Conservation (phyloP, 2,329 filamentous ascomycete genomes). For the Alternaria triticina region DNA sequence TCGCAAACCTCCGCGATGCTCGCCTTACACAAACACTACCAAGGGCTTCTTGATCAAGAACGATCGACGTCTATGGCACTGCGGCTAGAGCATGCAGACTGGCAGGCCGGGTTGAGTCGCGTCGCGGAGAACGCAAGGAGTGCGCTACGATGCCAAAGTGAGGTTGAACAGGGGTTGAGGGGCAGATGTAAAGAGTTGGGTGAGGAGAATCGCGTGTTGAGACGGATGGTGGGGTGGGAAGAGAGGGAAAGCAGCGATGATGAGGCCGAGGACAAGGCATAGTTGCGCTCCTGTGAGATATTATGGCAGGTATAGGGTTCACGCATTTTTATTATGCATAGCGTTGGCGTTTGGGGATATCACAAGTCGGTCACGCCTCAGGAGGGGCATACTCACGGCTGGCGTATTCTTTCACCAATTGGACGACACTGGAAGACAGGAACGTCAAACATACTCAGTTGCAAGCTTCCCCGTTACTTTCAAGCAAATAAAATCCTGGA, state of each 20-base stretch:
- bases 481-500: background rate
- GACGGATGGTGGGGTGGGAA: slow-evolving; percentile 55
- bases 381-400: background rate
- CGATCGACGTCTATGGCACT: slow-evolving; percentile 54
- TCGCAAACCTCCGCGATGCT: slow-evolving; percentile 53
- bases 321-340: background rate
- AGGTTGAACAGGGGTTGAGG: slow-evolving; percentile 46
- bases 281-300: background rate
- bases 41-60: slow-evolving; percentile 51
- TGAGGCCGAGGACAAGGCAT: slow-evolving; percentile 34
- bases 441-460: background rate
- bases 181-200: slow-evolving; percentile 51
- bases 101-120: slow-evolving; percentile 55
- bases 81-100: slow-evolving; percentile 56
- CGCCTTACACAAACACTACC: slow-evolving; percentile 57
- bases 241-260: slow-evolving; percentile 50
- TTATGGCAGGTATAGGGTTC: background rate
- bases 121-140: slow-evolving; percentile 52
- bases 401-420: background rate
- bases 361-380: background rate
- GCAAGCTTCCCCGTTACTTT: background rate
- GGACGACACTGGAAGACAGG: background rate
- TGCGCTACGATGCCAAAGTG: slow-evolving; percentile 49
- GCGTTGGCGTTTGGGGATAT: background rate
- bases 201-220: slow-evolving; percentile 56